phyloP scores from a whole-genome alignment of 768 basidiomycete species.

The Leccinum longicurvipes region DNA sequence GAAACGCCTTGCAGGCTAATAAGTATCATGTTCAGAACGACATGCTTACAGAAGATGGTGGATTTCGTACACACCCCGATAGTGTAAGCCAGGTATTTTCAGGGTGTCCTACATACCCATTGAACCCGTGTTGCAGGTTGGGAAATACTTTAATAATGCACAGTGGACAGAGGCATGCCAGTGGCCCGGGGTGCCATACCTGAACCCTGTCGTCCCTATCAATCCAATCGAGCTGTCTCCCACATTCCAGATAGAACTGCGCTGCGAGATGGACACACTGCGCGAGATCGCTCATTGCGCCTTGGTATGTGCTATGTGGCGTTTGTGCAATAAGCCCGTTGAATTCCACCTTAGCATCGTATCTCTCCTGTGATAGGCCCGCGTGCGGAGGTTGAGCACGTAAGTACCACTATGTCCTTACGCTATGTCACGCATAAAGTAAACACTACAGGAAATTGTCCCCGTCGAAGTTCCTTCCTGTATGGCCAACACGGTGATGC shows the following conservation, averaged over 20 bases:
- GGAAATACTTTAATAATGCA: background rate
- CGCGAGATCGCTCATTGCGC: background rate
- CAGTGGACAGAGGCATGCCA: background rate
- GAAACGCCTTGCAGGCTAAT: too few relatives aligned
- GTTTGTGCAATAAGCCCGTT: background rate
- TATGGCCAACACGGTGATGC: background rate
- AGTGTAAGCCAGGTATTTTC: background rate
- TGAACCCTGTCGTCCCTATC: background rate
- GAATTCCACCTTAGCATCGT: background rate
- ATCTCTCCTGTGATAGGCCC: background rate
- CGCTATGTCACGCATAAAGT: background rate
- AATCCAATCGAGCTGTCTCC: background rate
- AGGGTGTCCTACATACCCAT: background rate
- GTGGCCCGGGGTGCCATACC: background rate
- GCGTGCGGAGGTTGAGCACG: background rate
- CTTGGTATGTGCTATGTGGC: background rate
- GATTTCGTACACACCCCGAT: too few relatives aligned
- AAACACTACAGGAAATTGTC: background rate
- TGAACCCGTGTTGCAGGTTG: background rate
- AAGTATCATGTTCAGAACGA: too few relatives aligned
- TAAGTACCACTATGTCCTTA: background rate
- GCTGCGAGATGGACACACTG: background rate
- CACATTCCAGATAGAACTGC: background rate
- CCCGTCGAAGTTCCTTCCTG: background rate
- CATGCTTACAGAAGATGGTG: too few relatives aligned